Base-by-base conservation (phyloP, 306 rosid species). In the Rosa multiflora region DNA sequence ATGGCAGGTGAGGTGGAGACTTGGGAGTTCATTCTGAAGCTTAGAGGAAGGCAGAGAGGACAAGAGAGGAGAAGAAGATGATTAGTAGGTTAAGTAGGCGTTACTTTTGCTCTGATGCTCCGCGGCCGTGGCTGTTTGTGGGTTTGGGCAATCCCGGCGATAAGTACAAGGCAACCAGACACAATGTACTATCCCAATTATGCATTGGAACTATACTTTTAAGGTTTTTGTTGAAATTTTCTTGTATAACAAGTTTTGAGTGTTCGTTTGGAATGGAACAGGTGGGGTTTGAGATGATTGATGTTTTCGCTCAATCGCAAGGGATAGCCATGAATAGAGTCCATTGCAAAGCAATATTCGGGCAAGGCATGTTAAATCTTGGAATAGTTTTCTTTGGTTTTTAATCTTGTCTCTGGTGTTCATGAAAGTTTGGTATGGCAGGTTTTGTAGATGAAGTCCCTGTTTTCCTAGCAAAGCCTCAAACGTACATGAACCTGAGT, bases 81-180 rank as follows among this genome's bases (percentile, higher is more conserved):
- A 81, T 92, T 21, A 86, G 63, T 78, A 74, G 79, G 63, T 78
- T 87, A 59, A 35, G 79, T 51, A 86, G 80, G 79, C 92, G 89
- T 56, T 85, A 79, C 76, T 88, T 89, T 73, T 83, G 88, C 81
- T 85, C 85, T 52, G 75, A 81, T 70, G 62, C 81, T 73, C 84
- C 87, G 8, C 83, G 81, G 70, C 97, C 97, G 9, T 94, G 97
- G 97, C 95, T 94, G 12, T 91, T 92, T 58, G 87, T 88, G 39
- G 99, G 94, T 42, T 80, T 94, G 85, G 95, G 97, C n/a, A 94
- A 94, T 75, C 99, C 99, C 5, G 94, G 97, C 1, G 92, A 86
- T 55, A 91, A 94, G 81, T 94, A 74, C 78, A 82, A 73, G 79
- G 97, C 95, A 88, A 92, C 99, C 37, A 85, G 97, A 44, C 99